These are phyloP conservation scores for Begonia peltatifolia DNA, from an alignment of 306 rosid genomes.

Conservation along the genomic window DNA sequence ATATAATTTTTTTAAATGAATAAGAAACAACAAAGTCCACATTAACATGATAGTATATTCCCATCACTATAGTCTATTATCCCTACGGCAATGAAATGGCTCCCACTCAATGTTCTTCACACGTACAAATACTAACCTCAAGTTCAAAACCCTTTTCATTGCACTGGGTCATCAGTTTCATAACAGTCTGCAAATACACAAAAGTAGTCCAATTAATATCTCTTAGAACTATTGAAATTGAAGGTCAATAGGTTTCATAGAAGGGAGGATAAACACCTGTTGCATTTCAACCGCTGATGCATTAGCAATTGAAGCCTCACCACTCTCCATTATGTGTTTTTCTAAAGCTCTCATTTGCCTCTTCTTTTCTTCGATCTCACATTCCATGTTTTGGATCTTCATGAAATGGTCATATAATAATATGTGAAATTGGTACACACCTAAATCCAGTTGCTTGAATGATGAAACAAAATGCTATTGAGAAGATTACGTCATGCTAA, in stretches of 20 bases:
- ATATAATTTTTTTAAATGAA: constrained; percentile 2
- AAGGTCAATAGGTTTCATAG: background rate
- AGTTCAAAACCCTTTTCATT: constrained; percentile 90
- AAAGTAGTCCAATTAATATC: no score
- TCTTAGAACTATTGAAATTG: constrained; percentile 1
- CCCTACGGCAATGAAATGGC: no score
- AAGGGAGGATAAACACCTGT: constrained; percentile 42
- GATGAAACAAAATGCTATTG: no score
- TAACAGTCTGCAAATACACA: constrained; percentile 53
- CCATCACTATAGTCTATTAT: no score
- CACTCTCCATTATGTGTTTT: constrained; percentile 67
- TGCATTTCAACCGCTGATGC: constrained; percentile 91
- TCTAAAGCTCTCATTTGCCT: constrained; percentile 80
- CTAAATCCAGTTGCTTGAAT: no score
- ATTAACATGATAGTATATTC: no score
- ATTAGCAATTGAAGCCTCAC: constrained; percentile 61
- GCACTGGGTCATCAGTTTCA: constrained; percentile 78
- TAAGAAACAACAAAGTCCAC: background rate
- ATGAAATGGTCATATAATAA: no score
- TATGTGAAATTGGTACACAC: no score
- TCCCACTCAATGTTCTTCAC: no score
- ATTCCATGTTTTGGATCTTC: constrained; percentile 75
- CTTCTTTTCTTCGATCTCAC: constrained; percentile 81
- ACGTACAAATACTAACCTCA: constrained; percentile 45
- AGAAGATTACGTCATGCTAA: no score